Conservation (phyloP, 345 rosid genomes). For the Heritiera littoralis region DNA sequence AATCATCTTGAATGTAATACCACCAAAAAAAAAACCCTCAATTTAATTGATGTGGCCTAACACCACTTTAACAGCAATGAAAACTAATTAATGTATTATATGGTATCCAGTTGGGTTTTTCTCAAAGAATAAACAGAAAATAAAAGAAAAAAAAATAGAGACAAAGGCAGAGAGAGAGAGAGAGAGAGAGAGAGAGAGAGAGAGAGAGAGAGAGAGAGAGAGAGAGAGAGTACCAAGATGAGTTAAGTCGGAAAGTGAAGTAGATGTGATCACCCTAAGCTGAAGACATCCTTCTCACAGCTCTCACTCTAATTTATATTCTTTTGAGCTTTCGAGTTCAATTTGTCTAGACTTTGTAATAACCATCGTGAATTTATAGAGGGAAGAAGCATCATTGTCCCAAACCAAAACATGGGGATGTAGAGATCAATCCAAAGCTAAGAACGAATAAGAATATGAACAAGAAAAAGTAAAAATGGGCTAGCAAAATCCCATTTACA, state of each 20-base stretch:
- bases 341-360: background rate
- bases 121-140: background rate
- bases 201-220: background rate
- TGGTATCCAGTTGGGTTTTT: background rate
- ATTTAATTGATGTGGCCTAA: too few species aligned
- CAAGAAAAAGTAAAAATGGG: background rate
- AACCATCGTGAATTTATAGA: background rate
- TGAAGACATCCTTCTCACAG: background rate
- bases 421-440: background rate
- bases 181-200: background rate
- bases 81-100: too few species aligned
- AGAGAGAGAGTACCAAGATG: background rate
- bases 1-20: background rate
- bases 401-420: background rate
- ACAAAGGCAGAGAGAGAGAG: too few species aligned
- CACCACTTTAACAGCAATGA: too few species aligned
- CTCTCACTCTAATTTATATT: background rate
- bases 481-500: background rate
- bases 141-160: too few species aligned
- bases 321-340: background rate
- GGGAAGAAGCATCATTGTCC: background rate
- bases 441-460: background rate
- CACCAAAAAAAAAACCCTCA: too few species aligned
- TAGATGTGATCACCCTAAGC: background rate
- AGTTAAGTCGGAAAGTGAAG: background rate